Conservation (phyloP, 805 yeast species). For the Suhomyces kilbournensis region DNA sequence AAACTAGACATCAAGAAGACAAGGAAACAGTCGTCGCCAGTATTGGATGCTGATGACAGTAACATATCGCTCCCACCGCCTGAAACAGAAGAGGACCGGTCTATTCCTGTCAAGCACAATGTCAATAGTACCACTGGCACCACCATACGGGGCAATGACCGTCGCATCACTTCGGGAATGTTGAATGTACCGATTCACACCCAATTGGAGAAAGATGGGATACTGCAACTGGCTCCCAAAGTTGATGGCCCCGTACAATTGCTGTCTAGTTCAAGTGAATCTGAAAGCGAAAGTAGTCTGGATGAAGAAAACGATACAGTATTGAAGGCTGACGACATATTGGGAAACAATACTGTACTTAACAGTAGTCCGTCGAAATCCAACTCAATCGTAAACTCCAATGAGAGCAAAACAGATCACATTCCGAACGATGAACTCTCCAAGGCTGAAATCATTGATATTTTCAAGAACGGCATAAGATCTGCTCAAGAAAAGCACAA, state of each 20-base stretch:
- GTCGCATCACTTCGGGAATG: conserved; percentile 43
- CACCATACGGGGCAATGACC: conserved; percentile 1
- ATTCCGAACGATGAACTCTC: conserved; percentile 10
- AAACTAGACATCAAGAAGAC: not conserved
- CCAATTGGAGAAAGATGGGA: conserved; percentile 21
- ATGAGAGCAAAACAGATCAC: not conserved
- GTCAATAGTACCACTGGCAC: not conserved
- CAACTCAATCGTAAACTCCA: not conserved
- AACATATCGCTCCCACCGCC: conserved; percentile 39
- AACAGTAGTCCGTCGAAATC: not conserved
- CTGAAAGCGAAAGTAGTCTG: not conserved
- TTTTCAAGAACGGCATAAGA: conserved; percentile 16
- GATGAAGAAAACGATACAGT: not conserved
- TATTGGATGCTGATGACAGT: conserved; percentile 14
- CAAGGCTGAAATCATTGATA: conserved; percentile 18
- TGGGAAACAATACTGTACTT: not conserved
- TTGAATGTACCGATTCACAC: conserved; percentile 32
- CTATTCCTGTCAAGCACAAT: conserved; percentile 24
- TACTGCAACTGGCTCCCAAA: not conserved
- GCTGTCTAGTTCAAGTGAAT: not conserved
- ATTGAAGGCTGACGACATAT: not conserved
- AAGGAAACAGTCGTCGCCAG: conserved; percentile 2
- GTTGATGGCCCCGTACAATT: not conserved
- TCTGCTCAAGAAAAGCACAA: not conserved
- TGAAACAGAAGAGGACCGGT: conserved; percentile 12